Evolutionary conservation across 306 rosid species (phyloP), one percentile per base, ranked within the genome.

Genomic region (Fagus crenata): DNA sequence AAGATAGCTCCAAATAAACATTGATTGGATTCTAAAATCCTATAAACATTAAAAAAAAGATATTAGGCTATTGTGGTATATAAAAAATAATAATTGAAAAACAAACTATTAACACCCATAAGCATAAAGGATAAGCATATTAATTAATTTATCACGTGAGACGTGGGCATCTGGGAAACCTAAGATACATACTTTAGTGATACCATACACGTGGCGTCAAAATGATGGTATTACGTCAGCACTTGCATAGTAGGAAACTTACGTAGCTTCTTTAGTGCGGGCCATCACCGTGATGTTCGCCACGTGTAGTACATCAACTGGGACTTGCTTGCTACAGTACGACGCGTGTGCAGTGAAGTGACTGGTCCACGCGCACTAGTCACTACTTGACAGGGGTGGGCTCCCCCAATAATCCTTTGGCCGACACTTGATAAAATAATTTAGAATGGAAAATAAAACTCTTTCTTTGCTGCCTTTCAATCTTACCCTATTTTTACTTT

Each of bases 381-480:
- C n/a, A n/a, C n/a, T 22, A 31, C 77, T 59, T 4, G 72, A 12
- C 18, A 17, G 31, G 0, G 31, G 33, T 65, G 86, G 89, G 75
- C 76, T 78, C 54, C 72, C 17, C 5, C 11, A 1, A 2, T 37
- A 71, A 75, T 77, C 68, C 71, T 49, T 55, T 49, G 58, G 87
- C 90, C 97, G 87, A 88, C 91, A 73, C 28, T n/a, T 49, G 75
- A 49, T 7, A 75, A 22, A 13, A 64, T 17, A 49, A 73, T 71
- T 15, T 49, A 37, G 9, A 35, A n/a, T 2, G 22, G 46, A 75
- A n/a, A 41, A 71, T 51, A 22, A 35, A 1, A 1, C 8, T 54
- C 74, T 82, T 78, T 81, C 78, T 17, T 28, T 72, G 2, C 9
- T 31, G 68, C 43, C 75, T 7, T 3, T 78, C 43, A 46, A 11